Conservation (phyloP, 331 rosid species). For the Saraca asoca region DNA sequence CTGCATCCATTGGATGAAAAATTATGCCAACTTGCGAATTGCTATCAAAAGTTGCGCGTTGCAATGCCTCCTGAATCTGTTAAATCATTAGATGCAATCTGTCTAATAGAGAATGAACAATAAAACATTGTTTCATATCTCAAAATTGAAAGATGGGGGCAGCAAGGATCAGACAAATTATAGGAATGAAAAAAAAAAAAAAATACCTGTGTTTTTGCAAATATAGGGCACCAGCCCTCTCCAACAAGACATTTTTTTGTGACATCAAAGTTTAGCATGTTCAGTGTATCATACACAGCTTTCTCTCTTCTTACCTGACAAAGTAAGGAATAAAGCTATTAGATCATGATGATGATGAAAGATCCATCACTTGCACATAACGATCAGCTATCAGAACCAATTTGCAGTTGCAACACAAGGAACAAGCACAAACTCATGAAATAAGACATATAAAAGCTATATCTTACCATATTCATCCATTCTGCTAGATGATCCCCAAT, state of each 20-base stretch:
- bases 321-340: constrained; percentile 43
- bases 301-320: constrained; percentile 94
- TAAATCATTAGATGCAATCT: constrained; percentile 19
- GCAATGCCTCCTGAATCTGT: constrained; percentile 92
- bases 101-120: no score
- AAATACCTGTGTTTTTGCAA: constrained; percentile 80
- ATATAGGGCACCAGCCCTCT: constrained; percentile 98
- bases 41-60: constrained; percentile 98
- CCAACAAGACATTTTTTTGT: constrained; percentile 98
- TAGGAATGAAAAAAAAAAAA: neutral
- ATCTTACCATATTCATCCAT: constrained; percentile 88
- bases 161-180: neutral
- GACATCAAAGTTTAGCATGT: constrained; percentile 96
- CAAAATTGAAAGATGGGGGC: constrained; percentile 2
- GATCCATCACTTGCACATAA: constrained; percentile 9
- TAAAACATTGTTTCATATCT: constrained; percentile 5
- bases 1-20: constrained; percentile 81
- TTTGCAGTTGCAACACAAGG: constrained; percentile 26
- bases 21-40: constrained; percentile 95
- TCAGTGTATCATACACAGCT: constrained; percentile 90
- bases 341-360: constrained; percentile 14
- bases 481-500: constrained; percentile 67
- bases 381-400: constrained; percentile 11
- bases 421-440: constrained; percentile 28
- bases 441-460: constrained; percentile 28